Conservation (phyloP, 495 filamentous ascomycete species). For the Elasticomyces elasticus region DNA sequence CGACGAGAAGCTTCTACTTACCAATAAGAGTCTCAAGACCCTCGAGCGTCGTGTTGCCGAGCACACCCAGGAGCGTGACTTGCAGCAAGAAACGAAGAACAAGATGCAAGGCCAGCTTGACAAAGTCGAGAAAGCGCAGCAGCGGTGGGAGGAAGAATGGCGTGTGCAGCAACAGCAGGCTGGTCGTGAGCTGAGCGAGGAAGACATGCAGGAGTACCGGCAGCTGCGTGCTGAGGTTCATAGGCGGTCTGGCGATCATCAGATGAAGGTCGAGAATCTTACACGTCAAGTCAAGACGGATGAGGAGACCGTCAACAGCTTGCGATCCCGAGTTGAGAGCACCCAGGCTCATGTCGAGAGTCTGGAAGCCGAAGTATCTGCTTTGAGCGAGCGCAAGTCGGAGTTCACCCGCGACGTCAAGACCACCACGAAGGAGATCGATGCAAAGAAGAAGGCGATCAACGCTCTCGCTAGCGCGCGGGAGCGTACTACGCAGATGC, state of each 20-base stretch:
- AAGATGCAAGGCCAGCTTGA: conserved; percentile 68
- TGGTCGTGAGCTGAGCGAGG: conserved; percentile 73
- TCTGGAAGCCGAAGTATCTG: conserved; percentile 59
- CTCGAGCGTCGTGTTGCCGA: conserved; percentile 56
- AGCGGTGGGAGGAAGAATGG: conserved; percentile 81
- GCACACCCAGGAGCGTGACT: conserved; percentile 64
- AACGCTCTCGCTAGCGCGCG: conserved; percentile 79
- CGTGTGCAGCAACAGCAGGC: conserved; percentile 70
- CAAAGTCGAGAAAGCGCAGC: conserved; percentile 80
- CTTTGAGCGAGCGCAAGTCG: conserved; percentile 56
- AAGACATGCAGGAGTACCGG: conserved; percentile 84
- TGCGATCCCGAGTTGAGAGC: conserved; percentile 75
- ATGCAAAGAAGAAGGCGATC: conserved; percentile 80
- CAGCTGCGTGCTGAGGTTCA: conserved; percentile 77
- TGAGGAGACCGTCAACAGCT: conserved; percentile 72
- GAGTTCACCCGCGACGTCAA: conserved; percentile 50
- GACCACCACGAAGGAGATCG: conserved; percentile 64
- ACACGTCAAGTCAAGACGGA: conserved; percentile 79
- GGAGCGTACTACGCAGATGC: conserved; percentile 62
- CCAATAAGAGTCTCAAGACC: conserved; percentile 55
- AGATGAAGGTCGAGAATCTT: conserved; percentile 73
- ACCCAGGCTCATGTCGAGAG: conserved; percentile 62
- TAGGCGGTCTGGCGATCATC: conserved; percentile 69
- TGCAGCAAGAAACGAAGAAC: conserved; percentile 53
- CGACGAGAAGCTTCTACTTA: conserved; percentile 85